Conservation (phyloP, 305 asterid species). For the Solanum hybrid region DNA sequence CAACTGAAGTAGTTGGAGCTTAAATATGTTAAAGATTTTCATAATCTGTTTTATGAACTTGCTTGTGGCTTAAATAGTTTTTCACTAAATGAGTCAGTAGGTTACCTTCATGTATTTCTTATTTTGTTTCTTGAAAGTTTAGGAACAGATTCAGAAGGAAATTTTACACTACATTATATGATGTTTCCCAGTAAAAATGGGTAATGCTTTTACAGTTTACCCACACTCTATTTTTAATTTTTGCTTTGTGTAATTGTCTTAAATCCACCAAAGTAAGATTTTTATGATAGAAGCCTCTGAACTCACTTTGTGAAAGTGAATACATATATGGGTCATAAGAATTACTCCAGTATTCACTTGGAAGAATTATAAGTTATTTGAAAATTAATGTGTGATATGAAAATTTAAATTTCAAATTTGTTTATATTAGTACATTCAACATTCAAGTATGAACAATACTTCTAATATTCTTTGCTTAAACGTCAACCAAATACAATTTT, state of each 20-base stretch:
- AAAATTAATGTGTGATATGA: not conserved
- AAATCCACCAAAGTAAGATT: not conserved
- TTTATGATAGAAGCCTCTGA: not conserved
- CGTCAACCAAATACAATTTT: not conserved
- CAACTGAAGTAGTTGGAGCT: constrained; percentile 48
- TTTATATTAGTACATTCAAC: not conserved
- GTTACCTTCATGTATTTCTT: not conserved
- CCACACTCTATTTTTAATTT: not conserved
- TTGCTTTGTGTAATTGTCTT: not conserved
- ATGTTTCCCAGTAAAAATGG: not conserved
- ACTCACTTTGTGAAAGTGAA: not conserved
- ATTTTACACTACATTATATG: not conserved
- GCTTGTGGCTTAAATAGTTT: not conserved
- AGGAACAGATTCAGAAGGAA: constrained; percentile 14
- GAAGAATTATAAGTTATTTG: not conserved
- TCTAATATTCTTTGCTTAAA: not conserved
- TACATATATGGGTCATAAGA: not conserved
- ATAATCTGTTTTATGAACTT: not conserved
- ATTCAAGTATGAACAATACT: not conserved
- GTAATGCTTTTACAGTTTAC: not conserved
- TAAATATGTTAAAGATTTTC: constrained; percentile 9
- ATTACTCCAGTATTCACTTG: not conserved
- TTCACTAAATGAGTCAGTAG: not conserved
- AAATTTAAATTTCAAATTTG: not conserved
- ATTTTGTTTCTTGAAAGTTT: constrained; percentile 9